These are phyloP conservation scores for Gynostemma pentaphyllum DNA, from an alignment of 306 rosid genomes.

Conservation along the genomic window DNA sequence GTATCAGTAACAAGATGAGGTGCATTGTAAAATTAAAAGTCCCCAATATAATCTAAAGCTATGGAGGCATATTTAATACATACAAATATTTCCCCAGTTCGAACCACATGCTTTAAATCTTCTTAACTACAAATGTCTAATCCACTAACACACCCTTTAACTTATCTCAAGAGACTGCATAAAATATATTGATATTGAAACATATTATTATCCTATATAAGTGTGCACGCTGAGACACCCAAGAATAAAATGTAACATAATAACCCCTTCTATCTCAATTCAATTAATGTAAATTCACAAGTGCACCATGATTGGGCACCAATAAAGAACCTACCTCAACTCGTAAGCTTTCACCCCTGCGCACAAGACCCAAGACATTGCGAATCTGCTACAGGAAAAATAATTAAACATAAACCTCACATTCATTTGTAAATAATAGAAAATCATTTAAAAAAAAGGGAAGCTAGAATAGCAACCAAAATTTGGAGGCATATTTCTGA, in stretches of 20 bases:
- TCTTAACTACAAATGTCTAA: background rate
- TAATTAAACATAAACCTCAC: constrained; percentile 20
- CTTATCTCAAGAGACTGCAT: background rate
- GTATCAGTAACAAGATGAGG: background rate
- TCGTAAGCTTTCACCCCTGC: constrained; percentile 75
- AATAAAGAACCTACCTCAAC: constrained; percentile 55
- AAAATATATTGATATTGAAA: too few relatives aligned
- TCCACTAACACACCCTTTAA: background rate
- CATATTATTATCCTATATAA: too few relatives aligned
- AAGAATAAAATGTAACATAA: background rate
- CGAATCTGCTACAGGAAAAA: constrained; percentile 54
- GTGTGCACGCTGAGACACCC: too few relatives aligned
- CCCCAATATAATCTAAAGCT: background rate
- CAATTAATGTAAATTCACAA: constrained; percentile 4
- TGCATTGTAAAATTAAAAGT: background rate
- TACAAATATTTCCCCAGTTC: background rate
- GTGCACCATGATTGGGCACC: constrained; percentile 5
- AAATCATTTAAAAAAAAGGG: background rate
- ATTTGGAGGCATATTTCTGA: too few relatives aligned
- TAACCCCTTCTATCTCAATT: background rate
- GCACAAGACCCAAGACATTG: constrained; percentile 83
- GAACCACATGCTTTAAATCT: background rate
- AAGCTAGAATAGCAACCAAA: background rate
- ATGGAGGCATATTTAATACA: background rate
- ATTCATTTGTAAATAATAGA: background rate